phyloP scores from a whole-genome alignment of 1,284 basidiomycete genomes.

The Irpex sp. region DNA sequence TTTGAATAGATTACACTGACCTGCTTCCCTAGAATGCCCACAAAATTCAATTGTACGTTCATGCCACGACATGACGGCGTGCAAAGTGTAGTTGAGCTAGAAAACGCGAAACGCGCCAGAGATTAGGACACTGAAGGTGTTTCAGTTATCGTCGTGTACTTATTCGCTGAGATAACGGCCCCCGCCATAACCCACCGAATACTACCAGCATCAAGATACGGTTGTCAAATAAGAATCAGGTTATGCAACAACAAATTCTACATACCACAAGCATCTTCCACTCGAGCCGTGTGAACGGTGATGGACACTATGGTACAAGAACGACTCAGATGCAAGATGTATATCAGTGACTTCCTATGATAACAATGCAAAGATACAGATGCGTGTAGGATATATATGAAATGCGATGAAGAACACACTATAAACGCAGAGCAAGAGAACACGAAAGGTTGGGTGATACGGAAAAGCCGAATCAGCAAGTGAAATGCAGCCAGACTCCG shows the following conservation, averaged over 20 bases:
- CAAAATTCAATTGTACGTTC: background rate
- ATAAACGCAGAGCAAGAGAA: background rate
- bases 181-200: too few relatives aligned
- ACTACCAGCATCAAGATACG: too few relatives aligned
- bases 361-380: constrained; percentile 15
- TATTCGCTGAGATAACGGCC: too few relatives aligned
- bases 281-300: too few relatives aligned
- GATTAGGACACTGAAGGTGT: background rate
- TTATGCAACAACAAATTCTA: background rate
- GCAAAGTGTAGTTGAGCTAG: background rate
- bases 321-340: constrained; percentile 1
- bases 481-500: background rate
- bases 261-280: background rate
- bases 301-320: background rate
- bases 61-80: background rate
- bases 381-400: constrained; percentile 15
- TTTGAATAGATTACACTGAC: background rate
- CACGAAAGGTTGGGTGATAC: background rate
- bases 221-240: too few relatives aligned
- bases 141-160: too few relatives aligned
- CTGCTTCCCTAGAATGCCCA: background rate
- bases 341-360: constrained; percentile 9
- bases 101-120: background rate
- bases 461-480: background rate
- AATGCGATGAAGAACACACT: background rate